Percentiles rank a stretch among this genome's conserved stretches.
Evolutionary conservation across 768 basidiomycete species (phyloP).

Genomic region (Phlegmacium glaucopus): DNA sequence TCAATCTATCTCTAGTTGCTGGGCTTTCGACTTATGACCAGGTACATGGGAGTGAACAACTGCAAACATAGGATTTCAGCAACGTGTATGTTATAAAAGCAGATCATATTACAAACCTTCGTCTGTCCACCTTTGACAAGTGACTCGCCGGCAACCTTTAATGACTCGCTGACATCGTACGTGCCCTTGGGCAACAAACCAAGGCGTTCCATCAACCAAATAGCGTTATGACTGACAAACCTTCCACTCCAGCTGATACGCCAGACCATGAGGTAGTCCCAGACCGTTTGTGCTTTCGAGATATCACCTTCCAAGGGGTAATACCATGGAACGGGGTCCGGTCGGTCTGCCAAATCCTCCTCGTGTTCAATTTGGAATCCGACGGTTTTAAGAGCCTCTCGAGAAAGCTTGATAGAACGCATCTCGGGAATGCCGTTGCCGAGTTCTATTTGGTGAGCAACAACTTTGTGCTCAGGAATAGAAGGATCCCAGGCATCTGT

Average conservation of each 20-base stretch:
- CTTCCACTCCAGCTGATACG: constrained; percentile 87
- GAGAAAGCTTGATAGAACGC: constrained; percentile 69
- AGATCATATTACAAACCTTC: constrained; percentile 57
- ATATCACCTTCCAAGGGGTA: constrained; percentile 96
- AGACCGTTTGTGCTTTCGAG: constrained; percentile 85
- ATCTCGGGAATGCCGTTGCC: constrained; percentile 98
- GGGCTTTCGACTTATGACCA: constrained; percentile 62
- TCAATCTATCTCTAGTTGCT: constrained; percentile 29
- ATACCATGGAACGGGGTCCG: constrained; percentile 84
- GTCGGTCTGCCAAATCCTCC: constrained; percentile 90
- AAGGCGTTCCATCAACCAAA: constrained; percentile 74
- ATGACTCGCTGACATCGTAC: constrained; percentile 80
- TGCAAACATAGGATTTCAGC: constrained; percentile 27
- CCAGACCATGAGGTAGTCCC: constrained; percentile 89
- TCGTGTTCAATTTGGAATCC: constrained; percentile 89
- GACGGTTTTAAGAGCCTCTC: constrained; percentile 75
- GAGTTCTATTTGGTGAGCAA: constrained; percentile 89
- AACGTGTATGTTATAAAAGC: constrained; percentile 4
- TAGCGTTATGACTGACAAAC: constrained; percentile 75
- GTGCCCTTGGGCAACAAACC: constrained; percentile 92
- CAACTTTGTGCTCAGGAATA: constrained; percentile 80
- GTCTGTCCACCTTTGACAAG: constrained; percentile 82
- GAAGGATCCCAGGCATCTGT: constrained; percentile 90
- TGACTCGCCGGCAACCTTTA: constrained; percentile 77
- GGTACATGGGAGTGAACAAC: constrained; percentile 89